A percentile compares a stretch with the other conserved stretches of the same genome.
Conservation (phyloP, 208 protist species). For the Acanthamoeba triangularis region DNA sequence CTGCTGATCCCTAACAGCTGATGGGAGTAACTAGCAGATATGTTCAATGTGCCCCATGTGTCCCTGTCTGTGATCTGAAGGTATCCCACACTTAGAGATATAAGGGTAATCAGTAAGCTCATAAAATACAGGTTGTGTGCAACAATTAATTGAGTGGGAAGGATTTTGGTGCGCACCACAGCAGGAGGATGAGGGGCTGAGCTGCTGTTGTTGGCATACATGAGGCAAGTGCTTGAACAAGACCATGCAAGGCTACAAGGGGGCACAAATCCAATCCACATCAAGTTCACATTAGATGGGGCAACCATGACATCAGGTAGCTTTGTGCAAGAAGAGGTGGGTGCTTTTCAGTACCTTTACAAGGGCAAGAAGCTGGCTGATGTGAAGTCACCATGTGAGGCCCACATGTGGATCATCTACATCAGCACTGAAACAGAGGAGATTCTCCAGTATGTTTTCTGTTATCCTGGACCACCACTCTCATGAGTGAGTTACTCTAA, state of each 20-base stretch:
- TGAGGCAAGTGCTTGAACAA: too few relatives aligned
- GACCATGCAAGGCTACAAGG: too few relatives aligned
- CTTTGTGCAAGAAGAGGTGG: slow-evolving; percentile 9
- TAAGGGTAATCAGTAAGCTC: too few relatives aligned
- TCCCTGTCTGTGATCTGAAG: too few relatives aligned
- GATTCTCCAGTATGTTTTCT: not conserved
- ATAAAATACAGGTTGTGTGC: not conserved
- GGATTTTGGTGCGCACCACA: too few relatives aligned
- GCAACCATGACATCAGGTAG: slow-evolving; percentile 8
- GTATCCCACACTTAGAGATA: too few relatives aligned
- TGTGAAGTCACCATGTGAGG: slow-evolving; percentile 9
- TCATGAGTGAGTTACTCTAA: not conserved
- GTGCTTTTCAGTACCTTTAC: slow-evolving; percentile 39
- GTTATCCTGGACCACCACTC: not conserved
- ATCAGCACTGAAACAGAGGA: slow-evolving; percentile 54
- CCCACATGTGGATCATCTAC: slow-evolving; percentile 42
- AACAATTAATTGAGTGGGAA: not conserved
- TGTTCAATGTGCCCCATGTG: too few relatives aligned
- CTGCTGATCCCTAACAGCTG: too few relatives aligned
- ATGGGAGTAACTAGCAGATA: too few relatives aligned
- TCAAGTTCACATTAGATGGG: slow-evolving; percentile 56
- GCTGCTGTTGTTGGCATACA: too few relatives aligned
- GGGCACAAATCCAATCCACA: too few relatives aligned
- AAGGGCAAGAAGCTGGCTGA: not conserved
- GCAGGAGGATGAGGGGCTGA: too few relatives aligned